Percentiles rank a stretch among this genome's conserved stretches.
phyloP scores from a whole-genome alignment of 768 basidiomycete species.

The Rhizopogon vinicolor region DNA sequence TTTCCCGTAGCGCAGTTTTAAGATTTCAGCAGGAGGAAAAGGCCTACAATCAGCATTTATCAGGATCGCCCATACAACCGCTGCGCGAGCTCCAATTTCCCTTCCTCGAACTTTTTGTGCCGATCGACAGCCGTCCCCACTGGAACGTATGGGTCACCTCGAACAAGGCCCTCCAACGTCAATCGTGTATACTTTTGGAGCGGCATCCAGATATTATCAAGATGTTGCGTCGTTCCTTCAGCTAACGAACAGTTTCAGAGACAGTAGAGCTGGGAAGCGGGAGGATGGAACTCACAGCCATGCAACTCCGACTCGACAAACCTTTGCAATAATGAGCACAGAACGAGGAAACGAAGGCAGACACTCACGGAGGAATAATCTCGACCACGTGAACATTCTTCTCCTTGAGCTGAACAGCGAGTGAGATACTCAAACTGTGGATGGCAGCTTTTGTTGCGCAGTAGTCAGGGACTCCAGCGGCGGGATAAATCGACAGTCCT shows the following conservation, averaged over 20 bases:
- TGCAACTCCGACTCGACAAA: slow-evolving; percentile 61
- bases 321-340: slow-evolving; percentile 20
- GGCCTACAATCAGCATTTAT: too few species aligned
- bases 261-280: background rate
- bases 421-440: slow-evolving; percentile 46
- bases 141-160: slow-evolving; percentile 28
- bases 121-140: slow-evolving; percentile 13
- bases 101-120: slow-evolving; percentile 24
- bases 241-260: slow-evolving; percentile 50
- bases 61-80: background rate
- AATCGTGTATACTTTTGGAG: slow-evolving; percentile 40
- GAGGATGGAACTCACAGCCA: slow-evolving; percentile 35
- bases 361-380: slow-evolving; percentile 50
- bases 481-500: slow-evolving; percentile 42
- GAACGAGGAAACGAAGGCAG: slow-evolving; percentile 2
- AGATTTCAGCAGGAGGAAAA: too few species aligned
- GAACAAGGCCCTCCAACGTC: slow-evolving; percentile 33
- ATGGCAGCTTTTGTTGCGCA: slow-evolving; percentile 56
- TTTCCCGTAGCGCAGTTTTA: too few species aligned
- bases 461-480: slow-evolving; percentile 41
- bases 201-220: slow-evolving; percentile 57
- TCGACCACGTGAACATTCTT: slow-evolving; percentile 53
- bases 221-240: slow-evolving; percentile 42
- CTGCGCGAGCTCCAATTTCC: slow-evolving; percentile 17
- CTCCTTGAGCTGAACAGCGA: slow-evolving; percentile 40